These are phyloP conservation scores for Misopates orontium DNA, from an alignment of 257 asterid species.

Conservation along the genomic window DNA sequence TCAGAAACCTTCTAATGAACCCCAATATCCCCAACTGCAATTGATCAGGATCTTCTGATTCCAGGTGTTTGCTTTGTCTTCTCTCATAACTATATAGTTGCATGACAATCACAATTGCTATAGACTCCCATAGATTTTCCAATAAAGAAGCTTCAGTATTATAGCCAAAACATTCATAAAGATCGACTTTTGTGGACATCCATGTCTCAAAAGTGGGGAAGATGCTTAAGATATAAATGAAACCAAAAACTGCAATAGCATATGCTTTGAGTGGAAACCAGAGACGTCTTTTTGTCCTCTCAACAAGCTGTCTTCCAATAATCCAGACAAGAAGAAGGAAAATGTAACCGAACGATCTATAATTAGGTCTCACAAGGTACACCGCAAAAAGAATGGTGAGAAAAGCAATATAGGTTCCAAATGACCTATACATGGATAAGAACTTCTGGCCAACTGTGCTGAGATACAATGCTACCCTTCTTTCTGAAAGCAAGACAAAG, in stretches of 20 bases:
- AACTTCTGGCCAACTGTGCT: conserved; percentile 84
- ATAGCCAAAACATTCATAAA: conserved; percentile 68
- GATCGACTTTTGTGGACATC: conserved; percentile 74
- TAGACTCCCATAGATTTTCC: conserved; percentile 85
- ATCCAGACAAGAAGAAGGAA: conserved; percentile 97
- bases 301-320: conserved; percentile 86
- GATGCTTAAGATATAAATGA: conserved; percentile 71
- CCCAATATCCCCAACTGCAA: conserved; percentile 77
- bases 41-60: conserved; percentile 54
- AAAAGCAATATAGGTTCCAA: conserved; percentile 90
- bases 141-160: conserved; percentile 62
- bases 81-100: conserved; percentile 98
- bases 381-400: conserved; percentile 86
- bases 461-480: conserved; percentile 86
- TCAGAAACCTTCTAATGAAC: conserved; percentile 68
- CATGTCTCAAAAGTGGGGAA: conserved; percentile 80
- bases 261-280: conserved; percentile 98
- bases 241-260: conserved; percentile 63
- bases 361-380: conserved; percentile 86
- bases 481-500: conserved; percentile 59
- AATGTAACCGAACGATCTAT: conserved; percentile 80
- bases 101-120: conserved; percentile 90
- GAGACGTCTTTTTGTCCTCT: conserved; percentile 78
- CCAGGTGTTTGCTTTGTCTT: conserved; percentile 76
- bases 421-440: conserved; percentile 81